phyloP scores from a whole-genome alignment of 352 stramenopile species.

The Phytophthora cajani region DNA sequence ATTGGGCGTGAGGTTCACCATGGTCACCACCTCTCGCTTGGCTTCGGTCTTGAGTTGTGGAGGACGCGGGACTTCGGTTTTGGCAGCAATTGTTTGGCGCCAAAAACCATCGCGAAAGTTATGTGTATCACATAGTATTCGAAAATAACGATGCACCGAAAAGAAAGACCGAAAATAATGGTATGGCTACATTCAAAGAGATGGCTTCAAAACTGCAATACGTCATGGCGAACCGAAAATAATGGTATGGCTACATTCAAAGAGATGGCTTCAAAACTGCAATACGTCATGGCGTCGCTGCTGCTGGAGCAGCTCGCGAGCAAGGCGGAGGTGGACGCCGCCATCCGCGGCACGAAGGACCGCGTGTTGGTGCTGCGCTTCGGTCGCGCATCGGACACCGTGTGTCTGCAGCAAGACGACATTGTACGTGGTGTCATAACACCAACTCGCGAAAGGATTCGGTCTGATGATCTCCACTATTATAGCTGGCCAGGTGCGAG shows the following conservation, averaged over 20 bases:
- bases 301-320: conserved; percentile 68
- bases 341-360: conserved; percentile 80
- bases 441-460: conserved; percentile 1
- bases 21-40: conserved; percentile 25
- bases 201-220: neutral
- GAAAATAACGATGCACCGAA: neutral
- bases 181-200: too few species aligned
- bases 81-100: conserved; percentile 25
- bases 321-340: conserved; percentile 77
- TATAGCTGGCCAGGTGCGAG: conserved; percentile 76
- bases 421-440: conserved; percentile 51
- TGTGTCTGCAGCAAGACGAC: conserved; percentile 87
- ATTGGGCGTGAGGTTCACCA: conserved; percentile 88
- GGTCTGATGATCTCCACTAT: neutral
- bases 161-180: neutral
- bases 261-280: neutral
- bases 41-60: conserved; percentile 6
- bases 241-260: neutral
- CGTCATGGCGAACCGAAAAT: conserved; percentile 46
- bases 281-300: conserved; percentile 64
- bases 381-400: conserved; percentile 60
- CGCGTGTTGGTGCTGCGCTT: conserved; percentile 88
- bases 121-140: neutral
- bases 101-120: conserved; percentile 17
- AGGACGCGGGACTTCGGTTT: conserved; percentile 5